A percentile compares a stretch with the other conserved stretches of the same genome.
These are phyloP conservation scores for Nakazawaea laoshanensis DNA, from an alignment of 805 yeast species.

Conservation along the genomic window DNA sequence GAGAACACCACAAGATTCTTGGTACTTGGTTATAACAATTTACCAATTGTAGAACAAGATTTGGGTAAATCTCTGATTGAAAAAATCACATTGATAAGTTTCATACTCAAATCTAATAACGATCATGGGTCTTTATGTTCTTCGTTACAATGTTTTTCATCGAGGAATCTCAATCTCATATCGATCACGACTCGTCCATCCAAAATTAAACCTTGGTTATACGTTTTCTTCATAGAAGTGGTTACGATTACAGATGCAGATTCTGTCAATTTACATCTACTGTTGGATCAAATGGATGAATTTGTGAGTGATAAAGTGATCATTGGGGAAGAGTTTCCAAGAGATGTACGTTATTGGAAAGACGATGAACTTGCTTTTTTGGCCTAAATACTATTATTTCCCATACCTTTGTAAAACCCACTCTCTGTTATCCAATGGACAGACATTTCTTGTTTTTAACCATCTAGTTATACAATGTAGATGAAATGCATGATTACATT, in stretches of 20 bases:
- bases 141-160: conserved; percentile 50
- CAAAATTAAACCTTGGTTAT: conserved; percentile 61
- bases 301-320: conserved; percentile 43
- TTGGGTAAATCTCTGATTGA: conserved; percentile 11
- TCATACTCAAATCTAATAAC: conserved; percentile 51
- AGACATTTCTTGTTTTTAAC: conserved; percentile 90
- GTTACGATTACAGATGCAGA: conserved; percentile 31
- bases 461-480: conserved; percentile 93
- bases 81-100: conserved; percentile 49
- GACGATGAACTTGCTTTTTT: no score
- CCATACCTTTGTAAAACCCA: conserved; percentile 43
- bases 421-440: conserved; percentile 92
- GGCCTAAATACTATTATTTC: no score
- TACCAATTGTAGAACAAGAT: conserved; percentile 11
- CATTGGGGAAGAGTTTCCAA: conserved; percentile 33
- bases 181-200: conserved; percentile 77
- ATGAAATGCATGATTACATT: conserved; percentile 97
- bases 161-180: conserved; percentile 52
- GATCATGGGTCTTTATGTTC: conserved; percentile 70
- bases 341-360: conserved; percentile 10
- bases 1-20: conserved; percentile 85
- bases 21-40: conserved; percentile 38
- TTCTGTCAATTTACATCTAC: conserved; percentile 19
- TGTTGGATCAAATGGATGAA: conserved; percentile 32
- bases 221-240: conserved; percentile 73